Percentiles rank a stretch among this genome's conserved stretches.
These are phyloP conservation scores for Cryptosporidium viatorum DNA, from an alignment of 169 alveolate species.

Conservation along the genomic window DNA sequence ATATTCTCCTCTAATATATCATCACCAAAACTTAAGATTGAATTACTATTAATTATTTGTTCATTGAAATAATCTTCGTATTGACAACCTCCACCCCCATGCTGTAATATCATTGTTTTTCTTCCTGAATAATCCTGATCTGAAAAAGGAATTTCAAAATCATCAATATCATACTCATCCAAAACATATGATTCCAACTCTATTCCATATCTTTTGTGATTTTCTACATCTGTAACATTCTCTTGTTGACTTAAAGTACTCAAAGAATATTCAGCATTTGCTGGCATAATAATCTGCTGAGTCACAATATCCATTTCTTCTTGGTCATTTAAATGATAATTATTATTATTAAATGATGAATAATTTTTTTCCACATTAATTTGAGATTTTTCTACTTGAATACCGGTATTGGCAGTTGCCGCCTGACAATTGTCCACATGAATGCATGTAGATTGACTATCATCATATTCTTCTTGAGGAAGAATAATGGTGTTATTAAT, in stretches of 20 bases:
- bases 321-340: not conserved
- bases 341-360: not conserved
- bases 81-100: no score
- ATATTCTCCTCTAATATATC: not conserved
- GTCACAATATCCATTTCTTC: not conserved
- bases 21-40: not conserved
- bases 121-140: not conserved
- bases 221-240: not conserved
- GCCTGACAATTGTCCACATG: not conserved
- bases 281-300: not conserved
- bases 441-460: not conserved
- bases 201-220: not conserved
- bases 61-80: not conserved
- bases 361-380: conserved; percentile 6
- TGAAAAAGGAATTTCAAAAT: not conserved
- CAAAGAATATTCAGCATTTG: not conserved
- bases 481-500: conserved; percentile 49
- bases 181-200: conserved; percentile 28
- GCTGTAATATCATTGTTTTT: not conserved
- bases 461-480: conserved; percentile 46
- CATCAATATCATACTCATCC: conserved; percentile 31
- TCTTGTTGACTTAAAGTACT: not conserved
- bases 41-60: not conserved
- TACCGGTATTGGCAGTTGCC: not conserved
- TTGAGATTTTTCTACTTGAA: not conserved